Conservation (phyloP, 345 rosid species). For the Xanthoceras sorbifolium region DNA sequence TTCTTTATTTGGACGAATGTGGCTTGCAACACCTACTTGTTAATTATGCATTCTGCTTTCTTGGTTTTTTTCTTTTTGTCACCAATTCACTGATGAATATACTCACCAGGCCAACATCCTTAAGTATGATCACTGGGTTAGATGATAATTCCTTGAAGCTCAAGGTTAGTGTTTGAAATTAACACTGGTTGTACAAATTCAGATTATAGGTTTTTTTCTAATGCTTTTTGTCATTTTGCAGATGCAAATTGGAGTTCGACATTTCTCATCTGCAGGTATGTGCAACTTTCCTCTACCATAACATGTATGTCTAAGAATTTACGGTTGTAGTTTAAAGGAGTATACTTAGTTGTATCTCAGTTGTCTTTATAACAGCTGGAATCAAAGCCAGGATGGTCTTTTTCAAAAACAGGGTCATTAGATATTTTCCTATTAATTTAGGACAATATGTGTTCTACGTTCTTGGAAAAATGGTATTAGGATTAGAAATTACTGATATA, state of each 20-base stretch:
- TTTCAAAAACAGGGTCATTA: neutral
- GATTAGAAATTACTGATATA: neutral
- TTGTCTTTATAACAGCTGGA: slow-evolving; percentile 1
- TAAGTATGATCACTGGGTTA: slow-evolving; percentile 37
- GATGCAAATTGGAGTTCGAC: slow-evolving; percentile 60
- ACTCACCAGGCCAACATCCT: slow-evolving; percentile 48
- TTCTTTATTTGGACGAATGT: slow-evolving; percentile 7
- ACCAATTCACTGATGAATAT: slow-evolving; percentile 5
- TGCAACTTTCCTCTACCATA: neutral
- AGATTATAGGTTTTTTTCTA: slow-evolving; percentile 20
- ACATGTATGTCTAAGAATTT: neutral
- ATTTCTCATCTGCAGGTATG: slow-evolving; percentile 81
- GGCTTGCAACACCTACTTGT: slow-evolving; percentile 8
- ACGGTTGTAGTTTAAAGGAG: neutral
- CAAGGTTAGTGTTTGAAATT: slow-evolving; percentile 45
- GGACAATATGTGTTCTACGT: neutral
- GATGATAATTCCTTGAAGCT: slow-evolving; percentile 41
- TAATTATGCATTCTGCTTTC: neutral
- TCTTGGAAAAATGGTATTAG: neutral
- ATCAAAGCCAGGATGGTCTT: slow-evolving; percentile 11
- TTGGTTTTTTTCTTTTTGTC: slow-evolving; percentile 4
- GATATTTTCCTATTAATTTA: neutral
- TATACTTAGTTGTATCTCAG: neutral
- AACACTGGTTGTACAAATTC: neutral
- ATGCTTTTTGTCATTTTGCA: slow-evolving; percentile 39